phyloP scores from a whole-genome alignment of 345 rosid genomes.

The Lenwebbia sp. region DNA sequence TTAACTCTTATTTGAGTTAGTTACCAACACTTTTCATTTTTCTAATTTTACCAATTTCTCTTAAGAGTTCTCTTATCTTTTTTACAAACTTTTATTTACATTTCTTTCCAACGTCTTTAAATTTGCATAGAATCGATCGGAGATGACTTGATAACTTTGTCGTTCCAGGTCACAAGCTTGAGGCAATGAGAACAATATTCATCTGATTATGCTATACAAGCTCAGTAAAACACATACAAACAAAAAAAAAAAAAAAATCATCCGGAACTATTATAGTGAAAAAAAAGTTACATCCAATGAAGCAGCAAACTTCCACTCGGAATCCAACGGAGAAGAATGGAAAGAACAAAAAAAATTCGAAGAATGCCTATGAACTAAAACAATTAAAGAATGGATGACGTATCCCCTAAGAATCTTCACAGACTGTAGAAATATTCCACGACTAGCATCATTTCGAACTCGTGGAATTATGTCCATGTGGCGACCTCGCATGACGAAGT shows the following conservation, averaged over 20 bases:
- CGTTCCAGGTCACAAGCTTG: background rate
- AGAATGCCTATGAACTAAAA: background rate
- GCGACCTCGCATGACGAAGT: slow-evolving; percentile 30
- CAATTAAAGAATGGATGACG: background rate
- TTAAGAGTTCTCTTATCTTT: background rate
- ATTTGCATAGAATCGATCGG: background rate
- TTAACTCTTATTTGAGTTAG: background rate
- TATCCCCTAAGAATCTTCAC: background rate
- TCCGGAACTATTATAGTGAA: background rate
- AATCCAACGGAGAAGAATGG: background rate
- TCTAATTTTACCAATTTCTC: background rate
- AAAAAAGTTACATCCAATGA: background rate
- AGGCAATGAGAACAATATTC: background rate
- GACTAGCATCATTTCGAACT: background rate
- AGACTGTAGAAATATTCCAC: background rate
- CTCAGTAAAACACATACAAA: background rate
- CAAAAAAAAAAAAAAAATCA: background rate
- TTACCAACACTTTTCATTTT: background rate
- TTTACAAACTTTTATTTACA: background rate
- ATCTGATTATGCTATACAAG: background rate
- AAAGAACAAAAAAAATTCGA: background rate
- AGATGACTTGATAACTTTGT: background rate
- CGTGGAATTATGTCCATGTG: background rate
- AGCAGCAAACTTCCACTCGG: background rate
- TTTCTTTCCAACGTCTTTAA: background rate